phyloP scores from a whole-genome alignment of 192 early-diverging fungal species.

The Coemansia brasiliensis region DNA sequence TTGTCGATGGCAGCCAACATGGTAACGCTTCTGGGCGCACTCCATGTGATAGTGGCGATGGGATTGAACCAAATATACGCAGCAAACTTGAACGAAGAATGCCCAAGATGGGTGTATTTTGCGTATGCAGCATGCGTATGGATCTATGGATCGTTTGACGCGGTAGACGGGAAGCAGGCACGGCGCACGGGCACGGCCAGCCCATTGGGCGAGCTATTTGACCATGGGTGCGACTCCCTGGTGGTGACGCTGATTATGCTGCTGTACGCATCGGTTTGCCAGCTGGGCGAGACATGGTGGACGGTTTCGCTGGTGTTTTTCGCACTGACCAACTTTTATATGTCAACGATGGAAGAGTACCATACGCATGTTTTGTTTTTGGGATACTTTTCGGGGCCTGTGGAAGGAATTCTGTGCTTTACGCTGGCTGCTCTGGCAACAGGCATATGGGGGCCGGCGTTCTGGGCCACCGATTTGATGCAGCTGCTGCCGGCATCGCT shows the following conservation, averaged over 20 bases:
- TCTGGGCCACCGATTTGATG: conserved; percentile 42
- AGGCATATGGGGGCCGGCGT: conserved; percentile 60
- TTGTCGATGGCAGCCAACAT: conserved; percentile 86
- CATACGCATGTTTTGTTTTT: conserved; percentile 86
- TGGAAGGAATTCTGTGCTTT: conserved; percentile 81
- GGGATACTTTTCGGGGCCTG: conserved; percentile 82
- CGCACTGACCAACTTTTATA: conserved; percentile 84
- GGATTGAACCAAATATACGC: conserved; percentile 69
- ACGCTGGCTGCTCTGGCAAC: conserved; percentile 63
- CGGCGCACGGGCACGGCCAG: conserved; percentile 82
- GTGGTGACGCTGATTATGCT: conserved; percentile 64
- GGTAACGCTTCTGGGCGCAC: conserved; percentile 84
- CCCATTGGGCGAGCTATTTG: conserved; percentile 93
- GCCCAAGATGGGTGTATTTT: conserved; percentile 83
- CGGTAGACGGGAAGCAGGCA: conserved; percentile 96
- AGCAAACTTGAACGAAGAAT: conserved; percentile 66
- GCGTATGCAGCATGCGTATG: conserved; percentile 77
- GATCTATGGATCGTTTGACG: conserved; percentile 87
- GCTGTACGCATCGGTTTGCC: conserved; percentile 62
- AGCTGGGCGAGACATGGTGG: conserved; percentile 74
- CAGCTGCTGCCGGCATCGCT: conserved; percentile 26
- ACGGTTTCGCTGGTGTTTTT: conserved; percentile 57
- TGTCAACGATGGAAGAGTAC: conserved; percentile 94
- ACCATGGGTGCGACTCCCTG: conserved; percentile 83
- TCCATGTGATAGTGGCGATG: conserved; percentile 76